Evolutionary conservation across 2,329 filamentous ascomycete genomes (phyloP), one percentile per base, ranked within the genome.

Genomic region (Fusarium burgessii): DNA sequence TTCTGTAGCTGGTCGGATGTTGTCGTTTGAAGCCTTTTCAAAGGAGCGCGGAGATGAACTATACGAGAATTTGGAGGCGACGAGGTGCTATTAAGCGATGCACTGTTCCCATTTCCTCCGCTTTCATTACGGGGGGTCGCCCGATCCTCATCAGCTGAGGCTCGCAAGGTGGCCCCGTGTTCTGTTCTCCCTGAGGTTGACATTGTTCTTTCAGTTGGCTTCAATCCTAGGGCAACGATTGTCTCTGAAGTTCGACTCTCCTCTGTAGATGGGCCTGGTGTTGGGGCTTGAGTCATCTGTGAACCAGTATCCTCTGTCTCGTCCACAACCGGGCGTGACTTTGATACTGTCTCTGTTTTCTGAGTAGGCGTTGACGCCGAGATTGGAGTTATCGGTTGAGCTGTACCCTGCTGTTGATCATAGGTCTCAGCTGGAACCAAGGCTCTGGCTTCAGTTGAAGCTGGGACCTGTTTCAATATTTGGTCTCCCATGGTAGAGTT

Each of bases 1-100:
- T 56, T 56, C 9, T 35, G 29, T 4, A 27, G 2, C 1, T 8
- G 5, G 23, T 3, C 18, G 9, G 13, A 5, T 27, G 20, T 5
- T 13, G 18, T 10, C 0, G 3, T 0, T 9, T 32, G n/a, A 0
- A 6, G 7, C 3, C 36, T 42, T 20, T 54, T 54, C 25, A 17
- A 3, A 10, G 36, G 50, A 23, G 25, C 3, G 2, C 27, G 15
- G 8, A 42, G 25, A 20, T 40, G 50, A 11, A 9, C 7, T 2
- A 18, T 18, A 0, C 29, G 36, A 18, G 50, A 42, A 0, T 41
- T 15, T 0, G 18, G 7, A 0, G 6, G 7, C 14, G 10, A 5
- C 27, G 13, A 17, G 29, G 8, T 9, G 13, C 23, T 23, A 45
- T 45, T 15, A 12, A 7, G 5, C 2, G 33, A 40, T 11, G 2